Percentiles rank a stretch among this genome's conserved stretches.
Evolutionary conservation across 2,329 filamentous ascomycete genomes (phyloP).

Genomic region (Clonostachys sp.): DNA sequence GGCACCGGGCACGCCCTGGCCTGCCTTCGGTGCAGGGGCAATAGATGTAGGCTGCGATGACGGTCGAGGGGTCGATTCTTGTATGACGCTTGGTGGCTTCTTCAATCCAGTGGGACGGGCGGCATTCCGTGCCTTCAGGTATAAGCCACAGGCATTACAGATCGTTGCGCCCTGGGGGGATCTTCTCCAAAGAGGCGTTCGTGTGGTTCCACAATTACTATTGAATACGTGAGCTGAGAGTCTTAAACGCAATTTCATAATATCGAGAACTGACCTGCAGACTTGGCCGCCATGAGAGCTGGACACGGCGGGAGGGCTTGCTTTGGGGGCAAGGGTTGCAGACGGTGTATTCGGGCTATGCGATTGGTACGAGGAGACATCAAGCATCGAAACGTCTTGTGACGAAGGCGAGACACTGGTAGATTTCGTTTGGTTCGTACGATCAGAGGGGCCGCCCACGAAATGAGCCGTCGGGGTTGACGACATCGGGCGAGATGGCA

Average conservation of each 20-base stretch:
- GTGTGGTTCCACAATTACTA: constrained; percentile 93
- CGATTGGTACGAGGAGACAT: constrained; percentile 13
- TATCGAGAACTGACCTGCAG: constrained; percentile 56
- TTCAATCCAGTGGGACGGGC: constrained; percentile 87
- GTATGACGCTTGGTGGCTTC: constrained; percentile 56
- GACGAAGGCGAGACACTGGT: constrained; percentile 16
- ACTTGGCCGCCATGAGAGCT: constrained; percentile 53
- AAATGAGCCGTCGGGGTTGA: constrained; percentile 12
- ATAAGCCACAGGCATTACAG: constrained; percentile 95
- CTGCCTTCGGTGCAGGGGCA: constrained; percentile 16
- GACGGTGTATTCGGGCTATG: constrained; percentile 18
- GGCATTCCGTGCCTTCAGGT: constrained; percentile 89
- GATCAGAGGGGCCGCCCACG: neutral
- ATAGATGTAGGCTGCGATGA: constrained; percentile 22
- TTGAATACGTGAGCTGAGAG: neutral
- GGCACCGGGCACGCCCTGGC: constrained; percentile 34
- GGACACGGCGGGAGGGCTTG: constrained; percentile 5
- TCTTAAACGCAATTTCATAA: too few species aligned
- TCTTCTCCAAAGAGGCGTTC: constrained; percentile 90
- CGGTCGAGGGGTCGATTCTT: constrained; percentile 30
- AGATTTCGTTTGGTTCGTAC: neutral
- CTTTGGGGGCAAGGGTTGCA: constrained; percentile 7
- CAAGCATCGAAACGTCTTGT: constrained; percentile 15
- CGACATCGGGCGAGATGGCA: constrained; percentile 30
- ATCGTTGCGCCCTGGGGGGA: constrained; percentile 92